These are phyloP conservation scores for Solanum rostratum DNA, from an alignment of 257 asterid genomes.

Conservation along the genomic window DNA sequence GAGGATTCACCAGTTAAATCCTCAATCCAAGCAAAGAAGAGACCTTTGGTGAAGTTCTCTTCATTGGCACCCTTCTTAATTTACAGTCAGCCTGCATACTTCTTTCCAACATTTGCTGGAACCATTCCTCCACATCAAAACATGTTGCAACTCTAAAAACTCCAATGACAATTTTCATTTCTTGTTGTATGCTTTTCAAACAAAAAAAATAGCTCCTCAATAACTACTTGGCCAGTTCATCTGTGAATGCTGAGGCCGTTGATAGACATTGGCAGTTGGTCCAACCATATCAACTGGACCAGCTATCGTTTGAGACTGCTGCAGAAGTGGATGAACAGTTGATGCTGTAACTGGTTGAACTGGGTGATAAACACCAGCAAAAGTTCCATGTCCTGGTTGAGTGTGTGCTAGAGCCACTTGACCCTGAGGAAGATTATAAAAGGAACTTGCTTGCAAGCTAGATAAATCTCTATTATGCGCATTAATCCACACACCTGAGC, in stretches of 20 bases:
- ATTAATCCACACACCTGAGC: conserved; percentile 67
- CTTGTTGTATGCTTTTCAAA: conserved; percentile 10
- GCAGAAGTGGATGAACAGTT: conserved; percentile 64
- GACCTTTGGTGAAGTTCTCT: conserved; percentile 14
- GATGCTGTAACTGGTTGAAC: conserved; percentile 60
- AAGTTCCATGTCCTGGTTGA: conserved; percentile 72
- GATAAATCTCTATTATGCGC: conserved; percentile 62
- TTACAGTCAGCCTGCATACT: conserved; percentile 22
- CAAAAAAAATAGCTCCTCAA: conserved; percentile 16
- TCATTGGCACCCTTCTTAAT: conserved; percentile 29
- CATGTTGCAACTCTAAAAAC: conserved; percentile 19
- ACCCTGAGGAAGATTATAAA: conserved; percentile 77
- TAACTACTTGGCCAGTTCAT: conserved; percentile 81
- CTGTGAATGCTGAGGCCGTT: conserved; percentile 84
- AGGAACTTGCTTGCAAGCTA: conserved; percentile 61
- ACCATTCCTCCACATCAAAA: conserved; percentile 12
- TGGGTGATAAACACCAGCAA: conserved; percentile 66
- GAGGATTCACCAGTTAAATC: conserved; percentile 29
- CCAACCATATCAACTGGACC: conserved; percentile 74
- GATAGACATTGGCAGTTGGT: conserved; percentile 52
- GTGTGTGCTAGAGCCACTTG: conserved; percentile 67
- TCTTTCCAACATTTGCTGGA: conserved; percentile 15
- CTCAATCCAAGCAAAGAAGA: conserved; percentile 18
- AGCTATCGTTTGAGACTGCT: conserved; percentile 70
- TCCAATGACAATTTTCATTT: conserved; percentile 15